Conservation (phyloP, 2,329 filamentous ascomycete species). For the Hypoxylon sp. region DNA sequence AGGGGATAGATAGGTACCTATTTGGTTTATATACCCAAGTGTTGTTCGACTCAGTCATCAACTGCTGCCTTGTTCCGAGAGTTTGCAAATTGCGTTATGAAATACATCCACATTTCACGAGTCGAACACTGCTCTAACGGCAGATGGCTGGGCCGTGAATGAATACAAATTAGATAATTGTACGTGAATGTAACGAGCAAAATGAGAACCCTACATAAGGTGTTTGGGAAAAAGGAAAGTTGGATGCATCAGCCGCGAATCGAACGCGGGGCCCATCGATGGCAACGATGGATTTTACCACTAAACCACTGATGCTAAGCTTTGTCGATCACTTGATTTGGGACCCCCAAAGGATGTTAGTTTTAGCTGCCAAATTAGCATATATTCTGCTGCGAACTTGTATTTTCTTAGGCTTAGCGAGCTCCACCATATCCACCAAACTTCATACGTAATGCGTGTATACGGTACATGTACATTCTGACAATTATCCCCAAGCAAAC, state of each 20-base stretch:
- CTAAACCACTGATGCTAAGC: conserved; percentile 64
- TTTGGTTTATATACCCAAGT: conserved; percentile 10
- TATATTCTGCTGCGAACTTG: too few species aligned
- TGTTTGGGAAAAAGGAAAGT: not conserved
- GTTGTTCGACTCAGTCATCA: not conserved
- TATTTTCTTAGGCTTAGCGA: too few species aligned
- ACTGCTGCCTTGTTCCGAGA: not conserved
- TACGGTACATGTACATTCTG: too few species aligned
- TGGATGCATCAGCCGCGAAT: conserved; percentile 58
- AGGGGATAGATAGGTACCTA: too few species aligned
- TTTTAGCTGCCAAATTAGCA: too few species aligned
- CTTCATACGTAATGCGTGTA: not conserved
- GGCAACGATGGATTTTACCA: conserved; percentile 67
- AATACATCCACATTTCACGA: not conserved
- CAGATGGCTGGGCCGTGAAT: too few species aligned
- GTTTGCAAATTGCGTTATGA: not conserved
- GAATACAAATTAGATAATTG: too few species aligned
- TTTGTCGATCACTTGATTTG: too few species aligned
- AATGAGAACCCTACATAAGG: not conserved
- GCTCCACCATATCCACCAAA: not conserved
- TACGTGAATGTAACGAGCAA: not conserved
- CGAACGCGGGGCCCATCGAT: conserved; percentile 64
- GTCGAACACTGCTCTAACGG: not conserved
- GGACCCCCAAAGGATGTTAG: too few species aligned
- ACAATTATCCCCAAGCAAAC: not conserved